Base-by-base conservation (phyloP, 78 protist genomes). In the Dictyostelium capitatum region DNA sequence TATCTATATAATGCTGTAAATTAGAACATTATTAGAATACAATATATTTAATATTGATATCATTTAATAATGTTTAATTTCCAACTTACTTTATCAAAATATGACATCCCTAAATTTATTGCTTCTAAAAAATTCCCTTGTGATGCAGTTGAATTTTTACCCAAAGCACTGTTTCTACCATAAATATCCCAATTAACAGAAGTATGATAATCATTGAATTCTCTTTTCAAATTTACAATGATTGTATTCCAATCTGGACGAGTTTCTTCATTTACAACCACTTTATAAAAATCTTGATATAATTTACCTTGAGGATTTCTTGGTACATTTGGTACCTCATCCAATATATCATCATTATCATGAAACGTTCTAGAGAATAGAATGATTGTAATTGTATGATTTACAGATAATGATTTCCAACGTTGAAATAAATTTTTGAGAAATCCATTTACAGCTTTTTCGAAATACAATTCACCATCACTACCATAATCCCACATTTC, bases 401-500 rank as follows among this genome's bases (percentile, higher is more conserved):
- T 73, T 15, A 89, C 89, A 12, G 95, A 82, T 1, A 82, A 12
- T 9, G 79, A 56, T 43, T 72, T 57, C 98, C 98, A 96, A 23
- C 87, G 32, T 17, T 37, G 48, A 54, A 95, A 95, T 57, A 96
- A 57, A 25, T 67, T 89, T 25, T 78, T 69, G 9, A 96, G 43
- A 56, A 96, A 95, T 0, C 97, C 92, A n/a, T 97, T 89, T 23
- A 83, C 90, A 10, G 92, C 96, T 64, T 80, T 93, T 25, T 93
- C 96, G 54, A 94, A 94, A 59, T 95, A 95, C 23, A 95, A 67
- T 2, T 97, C 96, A 1, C 98, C 98, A 37, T 93, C 89, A 32
- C 59, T 41, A 14, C 72, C 48, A 54, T 80, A 97, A n/a, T 94
- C 96, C 96, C 97, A 97, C 98, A 97, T 95, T 37, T 97, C 98